phyloP scores from a whole-genome alignment of 352 stramenopile genomes.

The Phytophthora syringae region DNA sequence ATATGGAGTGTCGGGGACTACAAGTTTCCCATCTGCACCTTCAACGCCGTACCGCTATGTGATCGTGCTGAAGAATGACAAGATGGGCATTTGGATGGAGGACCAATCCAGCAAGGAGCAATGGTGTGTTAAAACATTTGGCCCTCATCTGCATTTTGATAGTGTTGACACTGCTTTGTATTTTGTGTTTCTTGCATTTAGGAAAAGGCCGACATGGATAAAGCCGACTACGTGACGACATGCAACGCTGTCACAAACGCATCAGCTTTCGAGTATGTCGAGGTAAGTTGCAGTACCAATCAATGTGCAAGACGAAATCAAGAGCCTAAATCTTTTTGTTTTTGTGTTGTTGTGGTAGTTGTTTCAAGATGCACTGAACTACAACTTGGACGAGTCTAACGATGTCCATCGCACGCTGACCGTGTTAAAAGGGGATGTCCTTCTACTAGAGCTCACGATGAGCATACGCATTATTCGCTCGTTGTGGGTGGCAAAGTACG shows the following conservation, averaged over 20 bases:
- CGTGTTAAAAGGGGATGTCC: background rate
- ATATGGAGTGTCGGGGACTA: slow-evolving; percentile 21
- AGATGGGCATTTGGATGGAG: slow-evolving; percentile 1
- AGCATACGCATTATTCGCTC: background rate
- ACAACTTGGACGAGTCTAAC: background rate
- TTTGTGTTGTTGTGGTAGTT: too few species aligned
- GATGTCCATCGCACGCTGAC: background rate
- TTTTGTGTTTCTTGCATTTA: too few species aligned
- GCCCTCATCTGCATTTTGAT: too few species aligned
- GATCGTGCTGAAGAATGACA: background rate
- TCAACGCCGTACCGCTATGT: background rate
- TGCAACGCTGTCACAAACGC: too few species aligned
- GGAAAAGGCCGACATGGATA: too few species aligned
- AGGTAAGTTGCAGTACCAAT: too few species aligned
- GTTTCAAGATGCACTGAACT: background rate
- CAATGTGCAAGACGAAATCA: too few species aligned
- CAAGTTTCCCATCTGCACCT: slow-evolving; percentile 1
- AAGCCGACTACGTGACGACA: too few species aligned
- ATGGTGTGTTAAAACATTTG: slow-evolving; percentile 5
- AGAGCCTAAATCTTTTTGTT: too few species aligned
- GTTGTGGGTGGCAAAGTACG: slow-evolving; percentile 2
- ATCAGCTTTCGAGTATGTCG: too few species aligned
- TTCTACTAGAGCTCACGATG: background rate
- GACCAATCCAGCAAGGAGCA: slow-evolving; percentile 15
- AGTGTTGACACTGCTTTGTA: too few species aligned